Evolutionary conservation across 2,329 filamentous ascomycete species (phyloP).

Genomic region (Sordariomycetes sp.): DNA sequence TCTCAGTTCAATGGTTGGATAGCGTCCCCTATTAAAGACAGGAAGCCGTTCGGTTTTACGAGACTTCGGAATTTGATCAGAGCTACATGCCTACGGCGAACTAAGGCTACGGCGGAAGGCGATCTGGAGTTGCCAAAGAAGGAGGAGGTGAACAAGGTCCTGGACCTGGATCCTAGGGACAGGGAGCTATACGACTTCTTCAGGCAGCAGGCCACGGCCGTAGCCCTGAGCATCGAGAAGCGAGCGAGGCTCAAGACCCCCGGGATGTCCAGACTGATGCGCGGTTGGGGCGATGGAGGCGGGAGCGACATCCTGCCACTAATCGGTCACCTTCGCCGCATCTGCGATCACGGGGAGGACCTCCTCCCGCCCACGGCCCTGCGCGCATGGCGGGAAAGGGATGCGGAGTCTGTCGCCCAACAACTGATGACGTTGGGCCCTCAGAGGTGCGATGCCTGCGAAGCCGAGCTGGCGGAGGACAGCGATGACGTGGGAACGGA

Average conservation of each 20-base stretch:
- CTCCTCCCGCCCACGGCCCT: conserved; percentile 13
- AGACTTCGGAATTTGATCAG: not conserved
- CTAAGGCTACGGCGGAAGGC: not conserved
- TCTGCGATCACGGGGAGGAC: conserved; percentile 19
- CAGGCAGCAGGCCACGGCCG: not conserved
- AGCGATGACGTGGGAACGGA: not conserved
- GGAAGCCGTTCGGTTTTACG: not conserved
- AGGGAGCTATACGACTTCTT: conserved; percentile 1
- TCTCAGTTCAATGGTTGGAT: conserved; percentile 31
- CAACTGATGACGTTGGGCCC: not conserved
- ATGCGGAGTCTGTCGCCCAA: conserved; percentile 10
- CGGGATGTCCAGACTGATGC: too few relatives aligned
- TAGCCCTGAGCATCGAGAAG: not conserved
- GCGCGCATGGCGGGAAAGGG: not conserved
- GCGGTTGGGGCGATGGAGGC: not conserved
- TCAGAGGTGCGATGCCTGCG: not conserved
- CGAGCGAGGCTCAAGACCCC: not conserved
- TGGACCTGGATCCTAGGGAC: not conserved
- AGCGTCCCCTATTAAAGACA: conserved; percentile 23
- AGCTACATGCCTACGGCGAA: not conserved
- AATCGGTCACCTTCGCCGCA: conserved; percentile 14
- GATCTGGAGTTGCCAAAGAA: not conserved
- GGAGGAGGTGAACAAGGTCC: not conserved
- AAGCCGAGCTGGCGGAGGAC: not conserved
- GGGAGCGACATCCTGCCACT: conserved; percentile 10